Base-by-base conservation (phyloP, 768 basidiomycete species). In the Mycena vulgaris region DNA sequence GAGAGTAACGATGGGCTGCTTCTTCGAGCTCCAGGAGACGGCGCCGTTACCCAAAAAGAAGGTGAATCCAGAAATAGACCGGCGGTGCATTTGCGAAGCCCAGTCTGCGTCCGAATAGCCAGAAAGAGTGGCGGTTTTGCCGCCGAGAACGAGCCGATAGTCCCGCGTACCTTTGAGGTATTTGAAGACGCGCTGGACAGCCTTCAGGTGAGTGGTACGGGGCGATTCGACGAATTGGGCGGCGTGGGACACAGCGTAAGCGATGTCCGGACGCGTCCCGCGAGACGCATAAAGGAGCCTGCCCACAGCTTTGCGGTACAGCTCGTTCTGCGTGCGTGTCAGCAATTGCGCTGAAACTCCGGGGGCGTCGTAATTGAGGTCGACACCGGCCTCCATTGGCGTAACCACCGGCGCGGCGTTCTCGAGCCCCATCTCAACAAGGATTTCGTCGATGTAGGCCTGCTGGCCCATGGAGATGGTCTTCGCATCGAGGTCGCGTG, bases 1-100 rank as follows among this genome's bases (percentile, higher is more conserved):
- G 3, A 81, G 77, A 35, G 81, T 75, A n/a, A 81, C 75, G 30
- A 79, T 70, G 1, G 73, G 55, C 59, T 85, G 83, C 57, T 75
- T 75, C 68, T 79, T 80, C 25, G 77, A 77, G 31, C 69, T 74
- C 83, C 82, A 83, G 33, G 76, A 74, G 23, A 83, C 70, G 5
- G 77, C 68, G 2, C 79, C 58, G 19, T 75, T 74, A 37, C 75
- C 76, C n/a, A 80, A 33, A 40, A 76, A 75, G 63, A 78, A 81
- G 14, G 74, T 72, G 66, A 77, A 82, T 0, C 81, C 80, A 6
- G 79, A 80, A 7, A 81, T 78, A 2, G 83, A 80, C 21, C 73
- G 52, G 16, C 78, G 61, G 49, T 79, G 72, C 17, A 74, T 66
- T 19, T 73, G 63, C 13, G 57, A 61, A 23, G 60, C 70, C 67